Base-by-base conservation (phyloP, 345 rosid genomes). In the Linum trigynum region DNA sequence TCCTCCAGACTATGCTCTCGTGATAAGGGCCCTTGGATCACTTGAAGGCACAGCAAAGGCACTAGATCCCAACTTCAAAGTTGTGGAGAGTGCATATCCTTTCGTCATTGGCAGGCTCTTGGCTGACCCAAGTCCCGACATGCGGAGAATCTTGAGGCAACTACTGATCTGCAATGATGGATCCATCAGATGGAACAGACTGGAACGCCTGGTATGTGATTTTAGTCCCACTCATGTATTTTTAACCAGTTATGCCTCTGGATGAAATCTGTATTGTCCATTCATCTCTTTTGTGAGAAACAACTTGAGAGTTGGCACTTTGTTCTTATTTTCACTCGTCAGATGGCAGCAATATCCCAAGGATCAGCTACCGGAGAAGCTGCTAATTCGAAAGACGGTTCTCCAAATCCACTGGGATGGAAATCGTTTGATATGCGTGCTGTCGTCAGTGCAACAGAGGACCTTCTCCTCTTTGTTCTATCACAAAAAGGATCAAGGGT, bases 1-100 rank as follows among this genome's bases (percentile, higher is more conserved):
- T 51, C 97, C 99, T 39, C 97, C 95, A 3, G 96, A 94, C 69
- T 94, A 90, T 81, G 99, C 97, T 61, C 77, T 88, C 71, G 99
- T 90, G 69, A 79, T 86, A 75, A 82, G 99, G 84, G 95, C 97
- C 5, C 95, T 88, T 38, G 96, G 96, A 64, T 88, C 97, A 58
- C 83, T 90, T 15, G 99, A 94, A 88, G 99, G 97, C 77, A 94
- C 99, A 0, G 95, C 99, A 40, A 94, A 94, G 82, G 82, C 72
- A 73, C 88, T 94, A 32, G 95, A 90, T 72, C 96, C 99, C 63
- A 88, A 84, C 71, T 90, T 94, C 73, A 88, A 86, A 74, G 97
- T 94, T 57, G 71, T 90, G 5, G 99, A 88, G 78, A 88, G 89
- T 71, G 90, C 97, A 53, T 90, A 94, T 68, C 97, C 97, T 63